A percentile compares a stretch with the other conserved stretches of the same genome.
Evolutionary conservation across 2,329 filamentous ascomycete species (phyloP).

Genomic region (Fusarium dimerum): DNA sequence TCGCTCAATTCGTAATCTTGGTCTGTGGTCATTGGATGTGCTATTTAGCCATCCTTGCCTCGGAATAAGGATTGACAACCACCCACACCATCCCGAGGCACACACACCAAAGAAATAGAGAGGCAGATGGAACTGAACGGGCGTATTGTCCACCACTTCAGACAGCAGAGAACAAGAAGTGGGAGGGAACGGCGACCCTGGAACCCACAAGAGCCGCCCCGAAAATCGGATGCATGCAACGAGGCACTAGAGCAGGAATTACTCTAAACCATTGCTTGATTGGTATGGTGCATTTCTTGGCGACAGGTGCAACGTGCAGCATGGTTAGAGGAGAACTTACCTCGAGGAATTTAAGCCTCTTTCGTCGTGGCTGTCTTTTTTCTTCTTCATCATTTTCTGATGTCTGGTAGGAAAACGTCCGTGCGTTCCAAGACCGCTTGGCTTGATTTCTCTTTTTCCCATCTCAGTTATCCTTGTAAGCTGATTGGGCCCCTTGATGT

Average conservation of each 20-base stretch:
- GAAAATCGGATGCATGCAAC: conserved; percentile 18
- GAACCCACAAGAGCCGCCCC: conserved; percentile 8
- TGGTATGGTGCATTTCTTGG: conserved; percentile 1
- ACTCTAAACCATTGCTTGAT: conserved; percentile 11
- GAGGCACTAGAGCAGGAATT: conserved; percentile 21
- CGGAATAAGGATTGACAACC: background rate
- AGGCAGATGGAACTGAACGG: no score
- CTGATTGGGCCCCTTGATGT: background rate
- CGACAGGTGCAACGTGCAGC: conserved; percentile 15
- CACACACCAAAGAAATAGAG: no score
- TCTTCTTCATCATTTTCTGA: no score
- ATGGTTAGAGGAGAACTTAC: conserved; percentile 2
- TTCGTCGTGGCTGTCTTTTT: conserved; percentile 4
- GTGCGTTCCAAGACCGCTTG: background rate
- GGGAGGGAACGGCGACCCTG: conserved; percentile 4
- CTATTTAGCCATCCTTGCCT: background rate
- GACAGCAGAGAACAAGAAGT: background rate
- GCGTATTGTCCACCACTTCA: background rate
- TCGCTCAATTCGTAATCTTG: no score
- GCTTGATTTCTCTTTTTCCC: conserved; percentile 12
- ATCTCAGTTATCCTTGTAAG: conserved; percentile 1
- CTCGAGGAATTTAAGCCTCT: conserved; percentile 7
- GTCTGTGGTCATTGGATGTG: no score
- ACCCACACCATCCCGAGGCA: background rate
- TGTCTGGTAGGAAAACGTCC: conserved; percentile 1